A percentile compares a stretch with the other conserved stretches of the same genome.
These are phyloP conservation scores for Cubamyces sp. DNA, from an alignment of 768 basidiomycete genomes.

Conservation along the genomic window DNA sequence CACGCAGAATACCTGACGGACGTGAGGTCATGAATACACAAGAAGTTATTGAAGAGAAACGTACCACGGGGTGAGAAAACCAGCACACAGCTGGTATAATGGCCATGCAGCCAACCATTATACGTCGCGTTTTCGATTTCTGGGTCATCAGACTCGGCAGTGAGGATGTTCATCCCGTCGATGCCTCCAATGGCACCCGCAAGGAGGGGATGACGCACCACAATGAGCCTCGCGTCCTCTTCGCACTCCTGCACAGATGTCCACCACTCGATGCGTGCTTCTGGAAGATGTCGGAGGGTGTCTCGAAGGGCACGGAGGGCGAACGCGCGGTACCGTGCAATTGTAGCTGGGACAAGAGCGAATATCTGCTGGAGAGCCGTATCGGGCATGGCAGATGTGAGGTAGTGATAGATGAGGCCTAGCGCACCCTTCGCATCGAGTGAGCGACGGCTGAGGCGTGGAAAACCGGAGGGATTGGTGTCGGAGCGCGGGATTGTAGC, in stretches of 20 bases:
- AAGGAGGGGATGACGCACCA: slow-evolving; percentile 36
- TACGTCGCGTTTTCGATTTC: slow-evolving; percentile 51
- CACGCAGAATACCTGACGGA: background rate
- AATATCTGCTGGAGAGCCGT: slow-evolving; percentile 47
- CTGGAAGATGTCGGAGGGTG: slow-evolving; percentile 35
- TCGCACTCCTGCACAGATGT: slow-evolving; percentile 36
- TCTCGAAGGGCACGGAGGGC: slow-evolving; percentile 37
- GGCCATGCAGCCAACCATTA: slow-evolving; percentile 48
- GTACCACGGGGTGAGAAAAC: slow-evolving; percentile 40
- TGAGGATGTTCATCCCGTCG: slow-evolving; percentile 45
- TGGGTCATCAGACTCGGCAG: slow-evolving; percentile 41
- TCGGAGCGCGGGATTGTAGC: slow-evolving; percentile 39
- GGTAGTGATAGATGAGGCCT: slow-evolving; percentile 45
- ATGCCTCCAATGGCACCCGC: slow-evolving; percentile 45
- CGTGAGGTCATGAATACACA: background rate
- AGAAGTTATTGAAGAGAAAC: background rate
- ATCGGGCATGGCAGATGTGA: slow-evolving; percentile 46
- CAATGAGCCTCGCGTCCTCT: slow-evolving; percentile 35
- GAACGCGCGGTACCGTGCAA: slow-evolving; percentile 42
- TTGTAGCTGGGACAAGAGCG: slow-evolving; percentile 43
- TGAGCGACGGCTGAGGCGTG: slow-evolving; percentile 36
- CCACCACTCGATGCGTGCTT: slow-evolving; percentile 36
- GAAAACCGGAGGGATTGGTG: slow-evolving; percentile 24
- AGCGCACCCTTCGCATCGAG: slow-evolving; percentile 45
- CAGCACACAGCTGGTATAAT: slow-evolving; percentile 45